Base-by-base conservation (phyloP, 2,329 filamentous ascomycete genomes). In the Colletotrichum limetticola region DNA sequence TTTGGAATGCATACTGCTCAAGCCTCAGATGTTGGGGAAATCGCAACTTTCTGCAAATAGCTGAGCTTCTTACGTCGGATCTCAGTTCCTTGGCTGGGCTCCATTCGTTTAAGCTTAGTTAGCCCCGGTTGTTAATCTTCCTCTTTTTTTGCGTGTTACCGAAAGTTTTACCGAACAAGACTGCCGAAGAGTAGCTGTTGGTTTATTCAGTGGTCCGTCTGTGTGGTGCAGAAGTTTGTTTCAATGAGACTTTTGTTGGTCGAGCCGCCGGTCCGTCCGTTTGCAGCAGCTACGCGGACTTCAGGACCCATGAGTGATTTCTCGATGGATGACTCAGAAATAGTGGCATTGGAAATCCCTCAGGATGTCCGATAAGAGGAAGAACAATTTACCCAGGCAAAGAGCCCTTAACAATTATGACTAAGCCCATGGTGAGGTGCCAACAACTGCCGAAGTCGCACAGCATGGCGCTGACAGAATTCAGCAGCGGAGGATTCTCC, bases 351-450 rank as follows among this genome's bases (percentile, higher is more conserved):
- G 7, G 7, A 32, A 26, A 19, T n/a, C 58, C 35, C 22, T 22
- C 28, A 32, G 9, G n/a, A 53, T 22, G 8, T 37, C 61, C 28
- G 46, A n/a, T 63, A 28, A 55, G 53, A 49, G 63, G 56, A 37
- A 37, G 55, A 56, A 35, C 16, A 35, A 22, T 60, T 19, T 32
- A 22, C 16, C 61, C 24, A 24, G 22, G 7, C 9, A 14, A 12
- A 30, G 12, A 30, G 67, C 26, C 24, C 67, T 66, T 19, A 14
- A 26, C n/a, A n/a, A 42, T 55, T n/a, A 26, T 68, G 64, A 68
- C 68, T 68, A 68, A 62, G 24, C 57, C 28, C 35, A 52, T 11
- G 14, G 12, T 12, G 16, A 59, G 22, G n/a, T 4, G 37, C 8
- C 28, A 37, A 37, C 1, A 58, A 42, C 37, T 63, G 58, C 57